Evolutionary conservation across 2,329 filamentous ascomycete genomes (phyloP).

Genomic region (Aureobasidium sp.): DNA sequence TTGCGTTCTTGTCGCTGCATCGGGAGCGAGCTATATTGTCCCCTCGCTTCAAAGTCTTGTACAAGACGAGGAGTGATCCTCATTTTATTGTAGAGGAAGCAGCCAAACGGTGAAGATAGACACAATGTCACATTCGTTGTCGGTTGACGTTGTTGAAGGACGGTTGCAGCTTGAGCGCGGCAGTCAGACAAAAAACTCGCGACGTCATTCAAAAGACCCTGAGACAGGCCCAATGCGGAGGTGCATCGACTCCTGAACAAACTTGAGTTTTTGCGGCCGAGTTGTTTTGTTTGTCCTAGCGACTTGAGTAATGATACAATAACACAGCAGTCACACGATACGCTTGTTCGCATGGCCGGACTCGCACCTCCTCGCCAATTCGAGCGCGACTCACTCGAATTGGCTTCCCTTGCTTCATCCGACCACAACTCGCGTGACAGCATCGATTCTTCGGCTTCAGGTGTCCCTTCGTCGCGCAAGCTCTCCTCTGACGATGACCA

Average conservation of each 20-base stretch:
- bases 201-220: neutral
- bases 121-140: neutral
- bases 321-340: neutral
- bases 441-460: constrained; percentile 68
- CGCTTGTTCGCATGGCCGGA: constrained; percentile 9
- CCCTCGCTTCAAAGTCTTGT: neutral
- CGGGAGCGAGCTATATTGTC: neutral
- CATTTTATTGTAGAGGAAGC: neutral
- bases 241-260: constrained; percentile 9
- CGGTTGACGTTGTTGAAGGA: constrained; percentile 1
- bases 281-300: neutral
- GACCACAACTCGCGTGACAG: constrained; percentile 61
- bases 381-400: constrained; percentile 73
- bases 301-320: constrained; percentile 3
- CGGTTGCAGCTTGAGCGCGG: neutral
- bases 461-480: constrained; percentile 83
- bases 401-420: constrained; percentile 87
- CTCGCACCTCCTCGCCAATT: constrained; percentile 38
- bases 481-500: constrained; percentile 85
- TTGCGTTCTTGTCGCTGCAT: neutral
- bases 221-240: neutral
- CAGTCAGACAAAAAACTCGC: neutral
- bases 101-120: neutral
- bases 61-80: neutral
- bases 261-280: neutral